A percentile compares a stretch with the other conserved stretches of the same genome.
Evolutionary conservation across 2,329 filamentous ascomycete genomes (phyloP).

Genomic region (Cadophora malorum): DNA sequence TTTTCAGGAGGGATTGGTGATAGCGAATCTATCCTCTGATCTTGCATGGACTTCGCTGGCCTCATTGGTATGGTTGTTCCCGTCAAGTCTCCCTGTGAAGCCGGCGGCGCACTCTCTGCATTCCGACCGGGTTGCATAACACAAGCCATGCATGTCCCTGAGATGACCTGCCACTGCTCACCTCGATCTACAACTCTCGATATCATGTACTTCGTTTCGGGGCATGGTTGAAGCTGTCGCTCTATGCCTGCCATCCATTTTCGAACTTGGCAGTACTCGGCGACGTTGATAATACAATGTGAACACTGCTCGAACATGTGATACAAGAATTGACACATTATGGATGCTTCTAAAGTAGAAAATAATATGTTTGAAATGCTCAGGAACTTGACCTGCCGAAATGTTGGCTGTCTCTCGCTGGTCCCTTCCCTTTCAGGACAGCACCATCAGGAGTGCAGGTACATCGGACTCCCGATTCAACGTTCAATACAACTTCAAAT

Average conservation of each 20-base stretch:
- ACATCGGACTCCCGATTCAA: neutral
- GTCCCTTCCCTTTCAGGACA: neutral
- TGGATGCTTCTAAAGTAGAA: too few species aligned
- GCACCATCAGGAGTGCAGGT: neutral
- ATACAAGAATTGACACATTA: slow-evolving; percentile 32
- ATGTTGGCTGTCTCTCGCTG: neutral
- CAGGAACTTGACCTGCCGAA: neutral
- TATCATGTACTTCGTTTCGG: neutral
- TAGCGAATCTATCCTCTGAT: neutral
- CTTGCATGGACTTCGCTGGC: neutral
- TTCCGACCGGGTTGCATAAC: too few species aligned
- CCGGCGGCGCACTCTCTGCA: too few species aligned
- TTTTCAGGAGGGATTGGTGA: neutral
- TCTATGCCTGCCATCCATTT: neutral
- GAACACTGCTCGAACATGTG: slow-evolving; percentile 20
- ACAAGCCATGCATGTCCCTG: neutral
- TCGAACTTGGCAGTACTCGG: slow-evolving; percentile 19
- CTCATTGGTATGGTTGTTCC: slow-evolving; percentile 1
- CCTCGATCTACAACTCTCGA: neutral
- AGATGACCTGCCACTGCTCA: neutral
- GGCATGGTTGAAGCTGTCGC: neutral
- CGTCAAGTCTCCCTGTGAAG: too few species aligned
- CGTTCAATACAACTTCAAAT: neutral
- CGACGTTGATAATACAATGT: slow-evolving; percentile 29
- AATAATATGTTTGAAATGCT: too few species aligned